Conservation (phyloP, 345 rosid genomes). For the Acer campestre region DNA sequence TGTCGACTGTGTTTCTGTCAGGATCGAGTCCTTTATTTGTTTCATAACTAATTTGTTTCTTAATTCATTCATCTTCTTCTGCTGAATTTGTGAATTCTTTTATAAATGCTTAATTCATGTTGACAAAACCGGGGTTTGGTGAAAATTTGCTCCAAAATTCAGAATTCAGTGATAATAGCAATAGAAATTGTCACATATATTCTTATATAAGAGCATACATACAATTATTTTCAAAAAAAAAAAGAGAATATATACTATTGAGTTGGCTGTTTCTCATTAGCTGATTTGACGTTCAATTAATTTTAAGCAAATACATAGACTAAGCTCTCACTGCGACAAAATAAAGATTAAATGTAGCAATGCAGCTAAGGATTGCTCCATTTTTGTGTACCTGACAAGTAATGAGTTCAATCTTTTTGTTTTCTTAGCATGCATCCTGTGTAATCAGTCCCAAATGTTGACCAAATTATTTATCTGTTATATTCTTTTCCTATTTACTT, state of each 20-base stretch:
- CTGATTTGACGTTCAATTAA: background rate
- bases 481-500: background rate
- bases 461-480: background rate
- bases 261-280: background rate
- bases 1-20: constrained; percentile 4
- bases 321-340: background rate
- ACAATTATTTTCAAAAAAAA: background rate
- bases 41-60: background rate
- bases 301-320: background rate
- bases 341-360: background rate
- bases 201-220: background rate
- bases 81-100: background rate
- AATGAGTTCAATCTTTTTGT: background rate
- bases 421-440: background rate
- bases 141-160: background rate
- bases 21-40: background rate
- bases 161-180: background rate
- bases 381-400: background rate
- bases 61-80: background rate
- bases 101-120: background rate
- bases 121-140: background rate
- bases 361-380: background rate
- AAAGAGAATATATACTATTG: background rate
- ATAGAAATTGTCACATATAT: background rate
- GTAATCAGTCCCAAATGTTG: background rate